phyloP scores from a whole-genome alignment of 192 early-diverging fungal genomes.

The Linnemannia hyalina region DNA sequence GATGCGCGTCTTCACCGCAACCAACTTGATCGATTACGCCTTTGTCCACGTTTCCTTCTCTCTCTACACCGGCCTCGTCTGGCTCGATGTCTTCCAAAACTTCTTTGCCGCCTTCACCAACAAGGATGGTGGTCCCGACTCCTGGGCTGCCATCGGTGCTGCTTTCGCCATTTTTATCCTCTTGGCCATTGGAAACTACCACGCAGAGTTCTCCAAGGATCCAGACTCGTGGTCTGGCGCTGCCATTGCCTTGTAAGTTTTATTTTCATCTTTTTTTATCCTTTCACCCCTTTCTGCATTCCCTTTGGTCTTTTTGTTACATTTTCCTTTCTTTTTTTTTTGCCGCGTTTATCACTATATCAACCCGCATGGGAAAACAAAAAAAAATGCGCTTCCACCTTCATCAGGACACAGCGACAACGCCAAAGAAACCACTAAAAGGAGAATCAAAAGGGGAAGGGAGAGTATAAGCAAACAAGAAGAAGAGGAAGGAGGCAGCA shows the following conservation, averaged over 20 bases:
- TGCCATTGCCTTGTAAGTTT: conserved; percentile 52
- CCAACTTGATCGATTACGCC: conserved; percentile 37
- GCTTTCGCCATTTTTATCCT: conserved; percentile 43
- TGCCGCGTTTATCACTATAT: background rate
- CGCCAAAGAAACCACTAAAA: background rate
- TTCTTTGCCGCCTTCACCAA: conserved; percentile 54
- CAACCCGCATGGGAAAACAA: background rate
- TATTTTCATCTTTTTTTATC: background rate
- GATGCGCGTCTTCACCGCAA: conserved; percentile 45
- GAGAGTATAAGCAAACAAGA: background rate
- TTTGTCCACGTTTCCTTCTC: conserved; percentile 52
- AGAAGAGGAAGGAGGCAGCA: background rate
- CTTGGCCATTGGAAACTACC: conserved; percentile 40
- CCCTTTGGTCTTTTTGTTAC: background rate
- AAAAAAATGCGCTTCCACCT: background rate
- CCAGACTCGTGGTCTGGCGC: conserved; percentile 50
- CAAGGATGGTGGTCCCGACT: conserved; percentile 32
- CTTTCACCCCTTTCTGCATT: background rate
- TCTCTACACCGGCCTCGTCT: conserved; percentile 45
- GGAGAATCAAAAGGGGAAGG: background rate
- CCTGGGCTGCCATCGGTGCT: conserved; percentile 40
- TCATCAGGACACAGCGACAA: background rate
- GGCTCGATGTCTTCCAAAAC: conserved; percentile 55
- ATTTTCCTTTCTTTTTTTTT: background rate
- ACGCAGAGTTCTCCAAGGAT: conserved; percentile 45